A percentile compares a stretch with the other conserved stretches of the same genome.
phyloP scores from a whole-genome alignment of 2,329 filamentous ascomycete species.

The Fusarium subtropicale region DNA sequence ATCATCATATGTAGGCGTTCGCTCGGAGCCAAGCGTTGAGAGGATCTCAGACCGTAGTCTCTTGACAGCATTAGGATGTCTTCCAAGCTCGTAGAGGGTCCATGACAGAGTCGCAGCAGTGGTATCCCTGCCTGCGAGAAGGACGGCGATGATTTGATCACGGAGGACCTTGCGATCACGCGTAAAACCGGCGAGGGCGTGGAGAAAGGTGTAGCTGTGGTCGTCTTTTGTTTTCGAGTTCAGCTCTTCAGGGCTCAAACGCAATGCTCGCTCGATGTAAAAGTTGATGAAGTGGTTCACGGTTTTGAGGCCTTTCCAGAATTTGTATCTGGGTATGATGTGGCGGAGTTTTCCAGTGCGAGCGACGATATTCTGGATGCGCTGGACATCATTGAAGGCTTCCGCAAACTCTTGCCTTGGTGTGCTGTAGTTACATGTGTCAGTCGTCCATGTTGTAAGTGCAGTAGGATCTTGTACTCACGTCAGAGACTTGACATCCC shows the following conservation, averaged over 20 bases:
- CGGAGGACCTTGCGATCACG: conserved; percentile 77
- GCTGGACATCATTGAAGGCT: conserved; percentile 83
- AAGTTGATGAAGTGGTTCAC: conserved; percentile 82
- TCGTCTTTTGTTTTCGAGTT: conserved; percentile 77
- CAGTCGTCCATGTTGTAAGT: background rate
- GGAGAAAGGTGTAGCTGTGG: conserved; percentile 83
- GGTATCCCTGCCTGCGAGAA: conserved; percentile 88
- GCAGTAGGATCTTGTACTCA: conserved; percentile 44
- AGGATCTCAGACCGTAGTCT: conserved; percentile 81
- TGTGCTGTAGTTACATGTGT: conserved; percentile 54
- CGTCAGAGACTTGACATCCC: conserved; percentile 74
- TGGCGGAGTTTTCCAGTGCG: conserved; percentile 72
- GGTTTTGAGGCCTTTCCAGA: conserved; percentile 71
- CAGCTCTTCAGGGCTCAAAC: conserved; percentile 76
- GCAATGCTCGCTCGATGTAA: conserved; percentile 80
- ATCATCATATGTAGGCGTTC: conserved; percentile 78
- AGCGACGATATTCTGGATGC: conserved; percentile 74
- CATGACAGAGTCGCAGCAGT: conserved; percentile 86
- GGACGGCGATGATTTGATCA: conserved; percentile 84
- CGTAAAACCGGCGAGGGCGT: conserved; percentile 85
- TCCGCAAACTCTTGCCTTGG: conserved; percentile 77
- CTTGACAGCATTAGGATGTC: conserved; percentile 72
- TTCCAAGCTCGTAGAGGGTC: conserved; percentile 83
- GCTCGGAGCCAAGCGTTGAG: conserved; percentile 70
- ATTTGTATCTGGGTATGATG: conserved; percentile 73